phyloP scores from a whole-genome alignment of 305 asterid species.

The Galium porrigens region DNA sequence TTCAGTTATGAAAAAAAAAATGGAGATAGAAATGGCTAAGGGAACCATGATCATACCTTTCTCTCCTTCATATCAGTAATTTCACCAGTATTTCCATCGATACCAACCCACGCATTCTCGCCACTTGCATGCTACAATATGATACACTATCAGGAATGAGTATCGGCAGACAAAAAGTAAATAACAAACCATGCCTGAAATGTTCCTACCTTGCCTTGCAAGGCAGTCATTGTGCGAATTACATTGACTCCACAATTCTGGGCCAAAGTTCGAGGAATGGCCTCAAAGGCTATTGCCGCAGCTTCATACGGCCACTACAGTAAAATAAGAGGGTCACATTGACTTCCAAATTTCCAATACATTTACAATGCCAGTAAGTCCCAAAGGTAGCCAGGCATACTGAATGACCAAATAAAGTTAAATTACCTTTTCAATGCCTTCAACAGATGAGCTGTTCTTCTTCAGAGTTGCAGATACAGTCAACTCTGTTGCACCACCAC shows the following conservation, averaged over 20 bases:
- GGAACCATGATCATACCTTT: conserved; percentile 35
- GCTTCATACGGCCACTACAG: conserved; percentile 97
- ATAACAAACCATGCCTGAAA: conserved; percentile 1
- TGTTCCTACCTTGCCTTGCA: conserved; percentile 67
- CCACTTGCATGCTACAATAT: conserved; percentile 68
- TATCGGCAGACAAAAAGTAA: neutral
- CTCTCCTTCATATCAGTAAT: conserved; percentile 85
- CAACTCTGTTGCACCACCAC: conserved; percentile 92
- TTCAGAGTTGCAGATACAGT: conserved; percentile 80
- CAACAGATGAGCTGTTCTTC: conserved; percentile 72
- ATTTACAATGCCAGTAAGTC: neutral
- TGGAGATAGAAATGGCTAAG: neutral
- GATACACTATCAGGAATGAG: conserved; percentile 5
- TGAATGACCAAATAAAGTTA: neutral
- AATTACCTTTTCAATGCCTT: conserved; percentile 75
- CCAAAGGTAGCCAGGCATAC: neutral
- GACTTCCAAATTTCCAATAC: neutral
- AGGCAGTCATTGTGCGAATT: conserved; percentile 77
- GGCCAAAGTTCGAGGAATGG: conserved; percentile 88
- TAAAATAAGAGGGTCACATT: neutral
- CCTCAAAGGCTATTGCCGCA: conserved; percentile 86
- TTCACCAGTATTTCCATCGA: conserved; percentile 91
- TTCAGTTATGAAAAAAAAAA: neutral
- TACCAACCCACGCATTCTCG: conserved; percentile 90
- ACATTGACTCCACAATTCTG: conserved; percentile 94